phyloP scores from a whole-genome alignment of 352 stramenopile genomes.

The Globisporangium echinulatum region DNA sequence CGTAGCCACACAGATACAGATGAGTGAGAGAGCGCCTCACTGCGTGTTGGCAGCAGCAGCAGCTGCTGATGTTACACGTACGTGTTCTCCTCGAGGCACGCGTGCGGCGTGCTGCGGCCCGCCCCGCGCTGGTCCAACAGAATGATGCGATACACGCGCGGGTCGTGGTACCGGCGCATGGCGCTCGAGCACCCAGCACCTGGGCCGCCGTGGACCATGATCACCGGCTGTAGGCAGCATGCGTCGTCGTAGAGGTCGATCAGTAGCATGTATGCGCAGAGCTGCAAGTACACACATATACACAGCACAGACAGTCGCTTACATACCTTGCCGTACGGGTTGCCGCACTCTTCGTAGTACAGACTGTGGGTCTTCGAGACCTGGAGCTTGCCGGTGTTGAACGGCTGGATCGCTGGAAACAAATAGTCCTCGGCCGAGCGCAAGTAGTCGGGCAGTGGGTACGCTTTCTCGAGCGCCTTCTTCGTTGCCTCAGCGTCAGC shows the following conservation, averaged over 20 bases:
- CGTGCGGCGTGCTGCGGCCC: conserved; percentile 83
- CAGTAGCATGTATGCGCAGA: background rate
- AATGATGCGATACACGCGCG: conserved; percentile 88
- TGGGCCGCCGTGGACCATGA: conserved; percentile 94
- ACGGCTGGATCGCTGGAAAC: conserved; percentile 80
- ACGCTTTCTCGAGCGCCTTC: conserved; percentile 9
- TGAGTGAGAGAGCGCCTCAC: background rate
- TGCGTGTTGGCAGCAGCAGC: background rate
- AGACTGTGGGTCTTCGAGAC: conserved; percentile 83
- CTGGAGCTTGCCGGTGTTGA: conserved; percentile 70
- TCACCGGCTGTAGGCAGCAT: conserved; percentile 43
- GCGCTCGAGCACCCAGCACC: conserved; percentile 83
- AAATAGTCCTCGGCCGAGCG: conserved; percentile 57
- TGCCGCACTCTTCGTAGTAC: conserved; percentile 90
- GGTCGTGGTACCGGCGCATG: conserved; percentile 92
- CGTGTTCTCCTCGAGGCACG: conserved; percentile 86
- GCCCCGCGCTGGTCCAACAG: conserved; percentile 92
- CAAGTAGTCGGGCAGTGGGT: conserved; percentile 28
- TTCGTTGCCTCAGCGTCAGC: background rate
- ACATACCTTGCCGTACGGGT: conserved; percentile 62
- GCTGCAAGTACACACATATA: background rate
- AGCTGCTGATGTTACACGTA: conserved; percentile 10
- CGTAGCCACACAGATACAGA: background rate
- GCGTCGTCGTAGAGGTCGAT: no score
- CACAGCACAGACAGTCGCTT: background rate